A percentile compares a stretch with the other conserved stretches of the same genome.
Evolutionary conservation across 2,329 filamentous ascomycete species (phyloP).

Genomic region (Rhexocercosporidium sp.): DNA sequence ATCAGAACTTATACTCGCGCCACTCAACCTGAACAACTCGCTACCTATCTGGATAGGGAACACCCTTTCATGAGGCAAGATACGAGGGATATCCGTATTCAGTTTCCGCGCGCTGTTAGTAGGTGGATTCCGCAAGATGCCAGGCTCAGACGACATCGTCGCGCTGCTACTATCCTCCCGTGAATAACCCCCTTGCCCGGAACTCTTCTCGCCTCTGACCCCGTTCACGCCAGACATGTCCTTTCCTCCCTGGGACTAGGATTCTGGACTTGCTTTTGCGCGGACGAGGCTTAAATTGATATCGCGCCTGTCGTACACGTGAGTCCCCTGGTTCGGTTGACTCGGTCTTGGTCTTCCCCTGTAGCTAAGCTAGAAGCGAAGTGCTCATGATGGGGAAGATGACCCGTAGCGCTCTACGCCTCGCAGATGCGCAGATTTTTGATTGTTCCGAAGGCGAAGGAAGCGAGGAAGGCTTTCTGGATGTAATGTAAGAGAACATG

Average conservation of each 20-base stretch:
- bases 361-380: background rate
- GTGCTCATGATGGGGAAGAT: background rate
- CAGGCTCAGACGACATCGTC: constrained; percentile 24
- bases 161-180: background rate
- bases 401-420: background rate
- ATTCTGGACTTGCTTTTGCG: background rate
- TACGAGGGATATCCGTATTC: constrained; percentile 43
- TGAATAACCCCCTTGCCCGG: background rate
- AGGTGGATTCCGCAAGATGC: constrained; percentile 31
- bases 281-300: background rate
- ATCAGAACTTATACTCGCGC: constrained; percentile 74
- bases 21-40: constrained; percentile 70
- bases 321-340: background rate
- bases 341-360: constrained; percentile 3
- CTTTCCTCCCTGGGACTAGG: background rate
- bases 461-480: background rate
- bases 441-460: background rate
- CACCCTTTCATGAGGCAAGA: constrained; percentile 49
- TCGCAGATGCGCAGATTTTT: background rate
- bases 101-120: constrained; percentile 21
- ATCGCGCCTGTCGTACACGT: constrained; percentile 1
- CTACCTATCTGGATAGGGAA: constrained; percentile 75
- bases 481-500: background rate
- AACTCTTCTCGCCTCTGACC: background rate
- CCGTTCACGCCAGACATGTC: constrained; percentile 5